Base-by-base conservation (phyloP, 192 early-diverging fungal genomes). In the Powellomyces hirtus region DNA sequence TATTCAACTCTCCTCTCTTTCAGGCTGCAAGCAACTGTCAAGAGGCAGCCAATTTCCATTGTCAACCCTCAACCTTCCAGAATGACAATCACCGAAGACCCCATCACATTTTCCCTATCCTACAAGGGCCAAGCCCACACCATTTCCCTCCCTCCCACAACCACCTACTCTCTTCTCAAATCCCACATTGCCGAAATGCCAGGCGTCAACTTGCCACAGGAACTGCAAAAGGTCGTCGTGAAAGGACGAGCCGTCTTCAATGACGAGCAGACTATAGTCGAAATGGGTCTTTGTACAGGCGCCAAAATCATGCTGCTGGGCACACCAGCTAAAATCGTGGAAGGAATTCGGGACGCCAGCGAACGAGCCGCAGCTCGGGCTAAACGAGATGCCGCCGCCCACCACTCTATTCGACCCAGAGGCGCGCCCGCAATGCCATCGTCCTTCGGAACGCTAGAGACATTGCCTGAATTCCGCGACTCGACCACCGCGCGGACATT, bases 281-380 rank as follows among this genome's bases (percentile, higher is more conserved):
- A 42, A 14, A 37, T 78, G 1, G 65, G 71, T 31, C n/a, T 84
- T 1, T 52, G 30, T 13, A 27, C 37, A 8, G 72, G 62, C 10
- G 59, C 62, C 31, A 88, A 87, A 62, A 16, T 87, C 2, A 70
- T 84, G 50, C 53, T 89, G n/a, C 64, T 89, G 59, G 88, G 88
- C 44, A 78, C 79, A 30, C 59, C 62, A 20, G 59, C 74, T 18
- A 37, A 65, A 22, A 78, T 78, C 2, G 61, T 86, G 11, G 50
- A 73, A 29, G 38, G 22, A 1, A 37, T 84, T 4, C 67, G 76
- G 40, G 52, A 70, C 27, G 67, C 59, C 22, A 61, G 31, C 13
- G 52, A 40, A 27, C 31, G 29, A 49, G 70, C 70, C 16, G 49
- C 13, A 11, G 51, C 29, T 34, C 34, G 38, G 2, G 36, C 36